These are phyloP conservation scores for Lithohypha guttulata DNA, from an alignment of 2,329 filamentous ascomycete species.

Conservation along the genomic window DNA sequence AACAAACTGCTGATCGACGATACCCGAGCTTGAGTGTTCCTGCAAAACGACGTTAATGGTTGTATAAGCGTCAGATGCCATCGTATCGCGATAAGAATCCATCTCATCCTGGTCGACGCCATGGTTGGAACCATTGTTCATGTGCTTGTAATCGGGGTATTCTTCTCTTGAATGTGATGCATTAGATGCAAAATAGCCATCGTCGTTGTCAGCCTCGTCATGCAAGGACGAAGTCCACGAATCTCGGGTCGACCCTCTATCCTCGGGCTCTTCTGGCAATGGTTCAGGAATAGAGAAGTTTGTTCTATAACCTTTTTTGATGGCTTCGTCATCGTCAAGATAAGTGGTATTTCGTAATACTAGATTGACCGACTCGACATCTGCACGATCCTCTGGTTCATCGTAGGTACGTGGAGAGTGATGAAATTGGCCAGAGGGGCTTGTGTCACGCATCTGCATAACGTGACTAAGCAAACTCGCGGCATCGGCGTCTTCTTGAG, in stretches of 20 bases:
- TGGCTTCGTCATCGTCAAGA: conserved; percentile 28
- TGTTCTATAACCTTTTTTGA: conserved; percentile 30
- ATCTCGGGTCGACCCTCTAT: conserved; percentile 4
- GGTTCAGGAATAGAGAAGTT: conserved; percentile 10
- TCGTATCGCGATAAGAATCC: conserved; percentile 11
- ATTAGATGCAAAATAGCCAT: background rate
- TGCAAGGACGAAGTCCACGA: conserved; percentile 22
- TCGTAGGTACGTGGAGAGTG: conserved; percentile 22
- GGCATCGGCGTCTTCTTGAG: conserved; percentile 42
- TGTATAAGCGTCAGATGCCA: conserved; percentile 20
- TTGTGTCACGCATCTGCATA: conserved; percentile 38
- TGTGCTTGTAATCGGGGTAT: background rate
- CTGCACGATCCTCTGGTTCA: conserved; percentile 31
- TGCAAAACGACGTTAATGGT: conserved; percentile 21
- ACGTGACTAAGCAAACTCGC: conserved; percentile 39
- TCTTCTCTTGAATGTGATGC: background rate
- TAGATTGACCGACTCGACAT: conserved; percentile 46
- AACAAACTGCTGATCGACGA: conserved; percentile 26
- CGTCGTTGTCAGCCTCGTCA: conserved; percentile 10
- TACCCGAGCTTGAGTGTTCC: conserved; percentile 18
- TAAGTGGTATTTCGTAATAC: conserved; percentile 40
- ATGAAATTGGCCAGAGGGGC: conserved; percentile 30
- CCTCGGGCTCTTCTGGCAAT: background rate
- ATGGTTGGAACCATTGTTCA: background rate
- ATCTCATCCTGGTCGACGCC: conserved; percentile 12